These are phyloP conservation scores for Naegleria fowleri DNA, from an alignment of 208 protist genomes.

Conservation along the genomic window DNA sequence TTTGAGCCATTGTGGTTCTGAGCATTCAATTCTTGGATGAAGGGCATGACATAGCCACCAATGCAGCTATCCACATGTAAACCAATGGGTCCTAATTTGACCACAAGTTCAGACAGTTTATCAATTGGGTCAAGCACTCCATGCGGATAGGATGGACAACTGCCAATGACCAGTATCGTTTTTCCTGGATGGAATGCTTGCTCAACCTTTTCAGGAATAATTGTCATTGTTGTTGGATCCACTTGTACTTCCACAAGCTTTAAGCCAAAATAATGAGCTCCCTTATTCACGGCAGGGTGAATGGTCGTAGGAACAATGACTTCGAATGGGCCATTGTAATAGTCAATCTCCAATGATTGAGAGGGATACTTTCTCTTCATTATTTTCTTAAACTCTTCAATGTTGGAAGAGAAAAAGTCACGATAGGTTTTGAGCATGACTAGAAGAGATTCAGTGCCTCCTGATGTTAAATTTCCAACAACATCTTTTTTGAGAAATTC, in stretches of 20 bases:
- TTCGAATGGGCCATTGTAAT: not conserved
- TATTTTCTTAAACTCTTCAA: not conserved
- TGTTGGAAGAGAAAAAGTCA: not conserved
- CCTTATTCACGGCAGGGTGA: conserved; percentile 21
- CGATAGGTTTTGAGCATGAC: not conserved
- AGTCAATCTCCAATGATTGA: not conserved
- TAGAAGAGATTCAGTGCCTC: conserved; percentile 21
- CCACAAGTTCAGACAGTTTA: not conserved
- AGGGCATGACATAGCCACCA: conserved; percentile 34
- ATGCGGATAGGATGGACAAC: conserved; percentile 29
- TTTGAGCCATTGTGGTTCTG: not conserved
- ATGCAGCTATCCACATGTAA: conserved; percentile 39
- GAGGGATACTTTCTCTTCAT: not conserved
- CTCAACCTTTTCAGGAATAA: not conserved
- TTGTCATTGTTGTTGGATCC: not conserved
- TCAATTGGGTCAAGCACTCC: conserved; percentile 33
- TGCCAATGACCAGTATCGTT: conserved; percentile 38
- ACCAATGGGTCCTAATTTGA: not conserved
- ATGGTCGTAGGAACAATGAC: not conserved
- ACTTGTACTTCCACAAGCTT: not conserved
- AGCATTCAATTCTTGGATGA: not conserved
- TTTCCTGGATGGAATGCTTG: not conserved
- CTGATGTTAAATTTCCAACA: not conserved
- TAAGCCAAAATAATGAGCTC: conserved; percentile 10
- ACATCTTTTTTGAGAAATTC: not conserved